Base-by-base conservation (phyloP, 164 flowering plant species). In the Vitis riparia region DNA sequence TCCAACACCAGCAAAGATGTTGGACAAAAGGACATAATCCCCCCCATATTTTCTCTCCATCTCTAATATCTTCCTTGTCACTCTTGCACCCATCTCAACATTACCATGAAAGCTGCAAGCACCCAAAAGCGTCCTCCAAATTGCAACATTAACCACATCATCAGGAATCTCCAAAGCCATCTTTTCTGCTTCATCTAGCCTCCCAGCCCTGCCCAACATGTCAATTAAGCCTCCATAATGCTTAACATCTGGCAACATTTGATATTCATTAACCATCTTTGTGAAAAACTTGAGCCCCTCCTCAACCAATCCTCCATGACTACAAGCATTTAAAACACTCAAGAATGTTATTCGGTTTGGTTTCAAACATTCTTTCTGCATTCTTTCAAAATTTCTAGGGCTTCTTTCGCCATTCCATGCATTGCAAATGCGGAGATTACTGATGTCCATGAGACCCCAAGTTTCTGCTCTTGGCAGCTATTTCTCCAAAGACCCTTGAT, bases 71-170 rank as follows among this genome's bases (percentile, higher is more conserved):
- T 73, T 84, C 70, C 63, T 77, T 44, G 82, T 77, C 29, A 82
- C 86, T 60, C 91, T 81, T 77, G 82, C 79, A 17, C 81, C 91
- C 80, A 83, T 77, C 70, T 84, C 84, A 47, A 76, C 85, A 71
- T 88, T 59, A 62, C 86, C 88, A 79, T 84, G 82, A 51, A 83
- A 77, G 65, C 84, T 84, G 79, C 94, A 88, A 68, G 91, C 84
- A 49, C 89, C 87, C 63, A 88, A 75, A 47, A 90, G 81, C 11
- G 87, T 85, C 71, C 94, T 83, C 94, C 92, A 90, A 59, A 88
- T 68, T 8, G 84, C 80, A 48, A 52, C 86, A 77, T 74, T 80
- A 49, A 55, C 70, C 53, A 73, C 70, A 61, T 83, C 82, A 11
- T n/a, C 9, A 53, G 88, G 84, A 57, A 86, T 73, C 52, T 68